Percentiles rank a stretch among this genome's conserved stretches.
phyloP scores from a whole-genome alignment of 1,139 yeast genomes.

The Debaryomycetaceae sp. region DNA sequence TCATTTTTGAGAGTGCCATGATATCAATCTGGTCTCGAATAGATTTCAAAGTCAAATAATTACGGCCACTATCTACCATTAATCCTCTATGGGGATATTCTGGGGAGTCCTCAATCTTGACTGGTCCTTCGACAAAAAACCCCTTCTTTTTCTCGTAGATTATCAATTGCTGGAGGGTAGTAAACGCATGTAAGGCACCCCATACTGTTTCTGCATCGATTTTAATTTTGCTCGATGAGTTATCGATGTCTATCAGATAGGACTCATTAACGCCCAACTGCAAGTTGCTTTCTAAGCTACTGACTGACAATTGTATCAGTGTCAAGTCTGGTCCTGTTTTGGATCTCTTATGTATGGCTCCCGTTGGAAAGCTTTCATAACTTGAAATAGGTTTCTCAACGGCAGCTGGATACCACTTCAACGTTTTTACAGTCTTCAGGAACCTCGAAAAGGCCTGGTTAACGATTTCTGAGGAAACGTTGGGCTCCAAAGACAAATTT shows the following conservation, averaged over 20 bases:
- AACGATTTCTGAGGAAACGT: not conserved
- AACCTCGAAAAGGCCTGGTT: constrained; percentile 2
- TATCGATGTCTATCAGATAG: constrained; percentile 23
- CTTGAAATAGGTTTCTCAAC: constrained; percentile 14
- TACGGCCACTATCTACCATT: constrained; percentile 43
- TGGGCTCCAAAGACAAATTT: constrained; percentile 1
- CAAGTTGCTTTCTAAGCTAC: constrained; percentile 25
- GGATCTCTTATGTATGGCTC: not conserved
- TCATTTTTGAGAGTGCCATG: constrained; percentile 41
- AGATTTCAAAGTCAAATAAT: constrained; percentile 28
- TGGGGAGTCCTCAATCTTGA: constrained; percentile 36
- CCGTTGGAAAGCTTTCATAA: constrained; percentile 11
- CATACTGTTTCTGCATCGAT: constrained; percentile 36
- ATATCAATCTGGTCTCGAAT: constrained; percentile 39
- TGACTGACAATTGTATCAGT: constrained; percentile 13
- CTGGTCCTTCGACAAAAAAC: constrained; percentile 31
- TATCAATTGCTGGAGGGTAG: constrained; percentile 43
- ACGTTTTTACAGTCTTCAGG: constrained; percentile 10
- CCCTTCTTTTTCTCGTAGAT: constrained; percentile 18
- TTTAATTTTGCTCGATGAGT: constrained; percentile 10
- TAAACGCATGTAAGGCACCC: constrained; percentile 46
- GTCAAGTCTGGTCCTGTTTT: not conserved
- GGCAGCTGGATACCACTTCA: constrained; percentile 29
- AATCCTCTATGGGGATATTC: constrained; percentile 43
- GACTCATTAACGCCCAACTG: constrained; percentile 43